These are phyloP conservation scores for Andrographis paniculata DNA, from an alignment of 305 asterid species.

Conservation along the genomic window DNA sequence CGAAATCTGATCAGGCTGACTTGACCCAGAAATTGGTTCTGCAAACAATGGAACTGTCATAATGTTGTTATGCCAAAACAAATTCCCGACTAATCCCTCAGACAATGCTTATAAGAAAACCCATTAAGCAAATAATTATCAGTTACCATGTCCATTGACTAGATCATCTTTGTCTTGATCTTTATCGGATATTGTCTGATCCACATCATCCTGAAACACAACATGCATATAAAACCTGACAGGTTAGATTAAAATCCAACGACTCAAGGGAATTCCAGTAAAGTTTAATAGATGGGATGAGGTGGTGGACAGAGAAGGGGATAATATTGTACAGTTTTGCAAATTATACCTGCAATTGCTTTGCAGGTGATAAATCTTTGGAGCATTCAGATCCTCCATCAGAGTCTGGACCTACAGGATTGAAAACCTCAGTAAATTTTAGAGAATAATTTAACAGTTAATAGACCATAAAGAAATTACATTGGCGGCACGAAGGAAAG, in stretches of 20 bases:
- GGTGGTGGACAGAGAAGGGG: neutral
- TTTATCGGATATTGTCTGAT: slow-evolving; percentile 27
- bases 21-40: slow-evolving; percentile 4
- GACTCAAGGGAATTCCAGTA: neutral
- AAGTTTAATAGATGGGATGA: neutral
- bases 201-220: slow-evolving; percentile 35
- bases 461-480: too few relatives aligned
- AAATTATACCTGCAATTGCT: slow-evolving; percentile 28
- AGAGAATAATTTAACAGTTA: too few relatives aligned
- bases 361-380: slow-evolving; percentile 31
- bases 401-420: slow-evolving; percentile 45
- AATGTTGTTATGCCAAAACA: too few relatives aligned
- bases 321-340: neutral
- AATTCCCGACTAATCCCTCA: too few relatives aligned
- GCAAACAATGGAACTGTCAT: too few relatives aligned
- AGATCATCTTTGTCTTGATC: slow-evolving; percentile 27
- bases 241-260: neutral
- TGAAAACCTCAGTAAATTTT: slow-evolving; percentile 3
- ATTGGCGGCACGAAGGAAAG: too few relatives aligned
- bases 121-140: slow-evolving; percentile 9
- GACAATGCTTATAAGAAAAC: too few relatives aligned
- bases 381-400: slow-evolving; percentile 46
- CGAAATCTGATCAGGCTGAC: slow-evolving; percentile 50
- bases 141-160: slow-evolving; percentile 52
- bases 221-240: neutral